Evolutionary conservation across 805 yeast genomes (phyloP).

Genomic region (Pichia heedii): DNA sequence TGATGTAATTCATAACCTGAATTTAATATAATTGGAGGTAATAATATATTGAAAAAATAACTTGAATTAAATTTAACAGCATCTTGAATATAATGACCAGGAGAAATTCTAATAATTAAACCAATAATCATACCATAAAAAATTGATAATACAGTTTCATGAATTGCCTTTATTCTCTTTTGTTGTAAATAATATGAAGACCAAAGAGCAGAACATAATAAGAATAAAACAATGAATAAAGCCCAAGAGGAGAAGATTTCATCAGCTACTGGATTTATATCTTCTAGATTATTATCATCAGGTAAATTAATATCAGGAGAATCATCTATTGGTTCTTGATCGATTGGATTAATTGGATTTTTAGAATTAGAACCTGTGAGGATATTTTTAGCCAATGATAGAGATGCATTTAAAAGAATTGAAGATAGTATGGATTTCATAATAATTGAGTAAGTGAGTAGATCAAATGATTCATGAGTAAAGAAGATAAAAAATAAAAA

Average conservation of each 20-base stretch:
- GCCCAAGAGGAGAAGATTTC: constrained; percentile 99
- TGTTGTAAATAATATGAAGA: constrained; percentile 90
- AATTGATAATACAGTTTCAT: constrained; percentile 92
- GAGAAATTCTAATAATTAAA: constrained; percentile 75
- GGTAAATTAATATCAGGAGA: constrained; percentile 37
- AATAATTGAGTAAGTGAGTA: no score
- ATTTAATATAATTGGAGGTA: constrained; percentile 94
- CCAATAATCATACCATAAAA: constrained; percentile 98
- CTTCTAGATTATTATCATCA: constrained; percentile 43
- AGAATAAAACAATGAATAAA: constrained; percentile 68
- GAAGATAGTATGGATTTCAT: constrained; percentile 2
- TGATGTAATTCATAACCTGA: constrained; percentile 96
- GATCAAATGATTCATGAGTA: no score
- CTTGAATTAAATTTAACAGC: constrained; percentile 92
- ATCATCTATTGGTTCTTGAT: constrained; percentile 29
- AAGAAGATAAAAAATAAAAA: no score
- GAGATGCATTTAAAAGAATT: neutral
- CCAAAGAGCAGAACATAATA: constrained; percentile 87
- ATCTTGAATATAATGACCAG: constrained; percentile 96
- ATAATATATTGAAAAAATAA: constrained; percentile 84
- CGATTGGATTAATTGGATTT: constrained; percentile 23
- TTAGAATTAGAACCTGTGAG: neutral
- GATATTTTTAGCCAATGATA: constrained; percentile 1
- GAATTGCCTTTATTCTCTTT: constrained; percentile 87
- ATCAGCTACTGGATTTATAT: constrained; percentile 77